Evolutionary conservation across 805 yeast species (phyloP).

Genomic region (Kodamaea leandrae): DNA sequence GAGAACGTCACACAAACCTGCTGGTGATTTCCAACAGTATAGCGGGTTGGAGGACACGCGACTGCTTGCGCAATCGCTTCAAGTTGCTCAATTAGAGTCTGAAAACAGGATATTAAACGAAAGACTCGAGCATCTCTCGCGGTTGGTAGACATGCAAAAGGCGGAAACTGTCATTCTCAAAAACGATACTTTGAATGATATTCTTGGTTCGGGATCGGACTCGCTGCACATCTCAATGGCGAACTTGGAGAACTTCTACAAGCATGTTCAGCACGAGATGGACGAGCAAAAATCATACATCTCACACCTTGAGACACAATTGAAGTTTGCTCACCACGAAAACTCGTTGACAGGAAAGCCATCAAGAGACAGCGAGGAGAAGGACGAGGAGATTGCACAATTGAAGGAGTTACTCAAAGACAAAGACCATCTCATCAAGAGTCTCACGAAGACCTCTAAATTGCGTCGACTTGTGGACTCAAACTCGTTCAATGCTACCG

Average conservation of each 20-base stretch:
- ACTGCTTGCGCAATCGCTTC: conserved; percentile 12
- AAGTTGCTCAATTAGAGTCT: conserved; percentile 40
- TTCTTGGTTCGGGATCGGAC: conserved; percentile 46
- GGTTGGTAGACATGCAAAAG: conserved; percentile 59
- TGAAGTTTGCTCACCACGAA: conserved; percentile 29
- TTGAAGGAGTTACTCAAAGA: conserved; percentile 60
- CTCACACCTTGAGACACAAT: conserved; percentile 54
- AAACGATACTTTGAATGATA: conserved; percentile 57
- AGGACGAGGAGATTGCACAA: conserved; percentile 52
- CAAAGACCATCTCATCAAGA: conserved; percentile 76
- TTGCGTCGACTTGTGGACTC: conserved; percentile 49
- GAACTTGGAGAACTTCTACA: conserved; percentile 48
- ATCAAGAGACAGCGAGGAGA: conserved; percentile 19
- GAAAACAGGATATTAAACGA: conserved; percentile 67
- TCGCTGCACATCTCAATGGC: conserved; percentile 43
- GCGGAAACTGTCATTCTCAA: conserved; percentile 56
- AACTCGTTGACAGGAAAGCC: conserved; percentile 8
- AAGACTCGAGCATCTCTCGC: conserved; percentile 63
- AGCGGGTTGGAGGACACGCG: conserved; percentile 1
- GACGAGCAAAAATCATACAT: conserved; percentile 62
- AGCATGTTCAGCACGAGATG: conserved; percentile 47
- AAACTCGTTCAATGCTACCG: conserved; percentile 17
- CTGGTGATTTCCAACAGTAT: background rate
- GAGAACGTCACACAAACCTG: conserved; percentile 16
- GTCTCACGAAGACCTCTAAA: conserved; percentile 63